Base-by-base conservation (phyloP, 768 basidiomycete genomes). In the Crucibulum laeve region DNA sequence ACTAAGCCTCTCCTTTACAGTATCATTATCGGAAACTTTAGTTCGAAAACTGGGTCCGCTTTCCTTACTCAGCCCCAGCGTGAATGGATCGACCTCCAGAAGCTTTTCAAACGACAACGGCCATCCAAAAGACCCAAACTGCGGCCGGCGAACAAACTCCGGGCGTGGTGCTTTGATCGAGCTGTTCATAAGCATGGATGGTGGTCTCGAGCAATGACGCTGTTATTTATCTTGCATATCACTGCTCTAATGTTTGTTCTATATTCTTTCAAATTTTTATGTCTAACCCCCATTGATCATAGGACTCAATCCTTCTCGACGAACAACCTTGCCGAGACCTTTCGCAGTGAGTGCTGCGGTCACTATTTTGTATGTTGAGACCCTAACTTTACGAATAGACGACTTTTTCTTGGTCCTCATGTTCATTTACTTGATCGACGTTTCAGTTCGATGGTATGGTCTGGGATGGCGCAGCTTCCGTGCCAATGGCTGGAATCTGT, bases 1-100 rank as follows among this genome's bases (percentile, higher is more conserved):
- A 58, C 19, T 13, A 37, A 4, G 18, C 2, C 38, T 15, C 46
- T 38, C 49, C 37, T 47, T 44, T 46, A 13, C 46, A 95, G 91
- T 72, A 90, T 98, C 61, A 96, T 97, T 65, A 96, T 97, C 57
- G 85, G 84, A 36, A 94, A 94, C 61, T 96, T 96, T 65, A 84
- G 82, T 38, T 77, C 82, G 2, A 83, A 86, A 48, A 93, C 91
- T 2, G 94, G 94, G 13, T 78, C 81, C 3, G 92, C 93, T 1
- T 78, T 93, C 37, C 64, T 95, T 24, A 96, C 93, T 0, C 75
- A 83, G 44, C 74, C 91, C 13, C 95, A 97, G 53, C 72, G 87
- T 43, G 91, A 92, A 60, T 98, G 94, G 94, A 88, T 93, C 45
- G 92, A 96, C 62, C 64, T 98, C 17, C 80, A 91, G 50, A 93